Evolutionary conservation across 768 basidiomycete species (phyloP), one percentile per base, ranked within the genome.

Genomic region (Rhizopogon vesiculosus): DNA sequence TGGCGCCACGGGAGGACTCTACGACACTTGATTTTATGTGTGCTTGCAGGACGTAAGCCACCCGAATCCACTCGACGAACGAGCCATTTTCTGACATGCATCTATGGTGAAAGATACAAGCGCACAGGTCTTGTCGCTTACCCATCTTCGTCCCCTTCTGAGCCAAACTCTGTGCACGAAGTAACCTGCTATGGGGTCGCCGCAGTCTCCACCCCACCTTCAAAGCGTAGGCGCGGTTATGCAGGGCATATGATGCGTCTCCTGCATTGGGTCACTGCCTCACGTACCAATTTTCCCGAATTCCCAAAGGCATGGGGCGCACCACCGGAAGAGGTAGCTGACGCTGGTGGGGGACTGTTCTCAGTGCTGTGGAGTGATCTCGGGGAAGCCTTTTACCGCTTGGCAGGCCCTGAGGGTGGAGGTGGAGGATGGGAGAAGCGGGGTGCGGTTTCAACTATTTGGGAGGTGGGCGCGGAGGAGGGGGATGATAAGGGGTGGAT

Each of bases 211-310:
- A 85, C 83, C 5, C 79, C 80, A 15, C 64, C 72, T 0, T 54
- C 61, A 31, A 73, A 82, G 18, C 76, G 83, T 52, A 69, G 76
- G 10, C 78, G 78, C 51, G 84, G 86, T 18, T 86, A 84, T 57
- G 84, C 79, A 9, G 63, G 66, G 10, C 81, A 83, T 57, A 84
- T 86, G 84, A 84, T 86, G 84, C 72, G 77, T 13, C 74, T 87
- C 22, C 54, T 87, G 38, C 85, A 87, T 61, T 80, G 78, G 76
- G 75, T 81, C 12, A 66, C 80, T 39, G 78, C 78, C 5, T 69
- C 72, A 12, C 29, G 60, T 54, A 49, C 50, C 46, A 45, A 58
- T 61, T 73, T 72, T 59, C 71, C 62, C 8, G 48, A 51, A 48
- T 76, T 72, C 71, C 80, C 81, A 5, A 46, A 56, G 0, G 63